These are phyloP conservation scores for Populus alba DNA, from an alignment of 345 rosid species.

Conservation along the genomic window DNA sequence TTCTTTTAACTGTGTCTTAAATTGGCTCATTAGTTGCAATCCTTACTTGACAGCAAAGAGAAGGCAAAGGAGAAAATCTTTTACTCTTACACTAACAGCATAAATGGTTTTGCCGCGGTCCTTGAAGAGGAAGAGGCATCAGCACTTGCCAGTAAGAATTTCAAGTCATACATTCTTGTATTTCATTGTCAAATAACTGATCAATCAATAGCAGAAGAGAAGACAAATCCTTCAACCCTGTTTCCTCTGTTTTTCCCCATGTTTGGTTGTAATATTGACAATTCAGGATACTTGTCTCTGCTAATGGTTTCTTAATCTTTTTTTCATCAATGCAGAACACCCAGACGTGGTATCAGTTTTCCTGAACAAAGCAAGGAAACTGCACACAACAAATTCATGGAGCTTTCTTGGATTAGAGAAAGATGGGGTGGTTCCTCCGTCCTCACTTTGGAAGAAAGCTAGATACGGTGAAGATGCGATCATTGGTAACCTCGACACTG, in stretches of 20 bases:
- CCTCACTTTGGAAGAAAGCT: conserved; percentile 49
- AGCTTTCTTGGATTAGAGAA: conserved; percentile 49
- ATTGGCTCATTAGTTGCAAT: background rate
- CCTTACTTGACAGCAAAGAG: conserved; percentile 1
- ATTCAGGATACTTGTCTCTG: background rate
- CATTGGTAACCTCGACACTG: conserved; percentile 62
- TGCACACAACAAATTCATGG: conserved; percentile 69
- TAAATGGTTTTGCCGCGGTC: conserved; percentile 29
- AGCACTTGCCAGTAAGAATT: conserved; percentile 11
- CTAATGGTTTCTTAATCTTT: background rate
- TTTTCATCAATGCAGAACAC: conserved; percentile 37
- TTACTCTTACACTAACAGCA: conserved; percentile 22
- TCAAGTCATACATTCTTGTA: background rate
- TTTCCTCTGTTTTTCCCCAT: background rate
- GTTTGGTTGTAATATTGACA: background rate
- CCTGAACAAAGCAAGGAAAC: conserved; percentile 38
- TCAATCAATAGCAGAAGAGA: too few relatives aligned
- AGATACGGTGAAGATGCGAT: conserved; percentile 51
- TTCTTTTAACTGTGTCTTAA: background rate
- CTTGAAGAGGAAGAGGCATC: conserved; percentile 26
- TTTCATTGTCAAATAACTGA: background rate
- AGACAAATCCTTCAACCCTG: too few relatives aligned
- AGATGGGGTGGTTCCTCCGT: conserved; percentile 26
- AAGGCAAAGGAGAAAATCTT: conserved; percentile 16
- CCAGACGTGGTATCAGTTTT: conserved; percentile 58